phyloP scores from a whole-genome alignment of 345 rosid species.

The Hypericum perforatum region DNA sequence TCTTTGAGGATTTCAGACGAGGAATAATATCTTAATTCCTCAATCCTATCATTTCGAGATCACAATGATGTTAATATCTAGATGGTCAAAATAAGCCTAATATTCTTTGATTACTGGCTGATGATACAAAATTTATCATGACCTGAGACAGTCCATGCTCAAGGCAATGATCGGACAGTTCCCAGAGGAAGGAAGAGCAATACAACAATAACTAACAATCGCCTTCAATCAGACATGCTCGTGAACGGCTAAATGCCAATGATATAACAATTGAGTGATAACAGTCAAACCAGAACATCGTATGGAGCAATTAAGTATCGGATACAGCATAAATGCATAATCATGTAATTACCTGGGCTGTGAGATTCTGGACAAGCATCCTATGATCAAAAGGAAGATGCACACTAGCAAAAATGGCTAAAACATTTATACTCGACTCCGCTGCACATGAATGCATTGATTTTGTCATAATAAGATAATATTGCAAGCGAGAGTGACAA shows the following conservation, averaged over 20 bases:
- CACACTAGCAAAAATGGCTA: slow-evolving; percentile 69
- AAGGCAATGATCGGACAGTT: no score
- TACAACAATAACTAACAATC: no score
- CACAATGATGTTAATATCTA: no score
- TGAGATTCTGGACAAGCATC: slow-evolving; percentile 72
- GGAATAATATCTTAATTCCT: no score
- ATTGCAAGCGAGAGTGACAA: not conserved
- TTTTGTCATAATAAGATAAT: not conserved
- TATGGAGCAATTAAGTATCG: not conserved
- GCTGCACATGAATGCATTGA: slow-evolving; percentile 31
- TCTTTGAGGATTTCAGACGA: no score
- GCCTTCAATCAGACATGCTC: not conserved
- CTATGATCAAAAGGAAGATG: slow-evolving; percentile 72
- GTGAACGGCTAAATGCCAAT: not conserved
- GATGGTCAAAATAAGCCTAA: no score
- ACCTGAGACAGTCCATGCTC: no score
- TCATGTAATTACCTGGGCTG: slow-evolving; percentile 49
- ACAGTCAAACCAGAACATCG: not conserved
- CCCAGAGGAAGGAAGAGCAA: no score
- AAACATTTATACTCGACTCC: slow-evolving; percentile 42
- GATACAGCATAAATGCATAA: not conserved
- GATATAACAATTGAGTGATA: not conserved
- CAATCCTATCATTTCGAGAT: no score
- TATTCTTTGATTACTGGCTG: no score
- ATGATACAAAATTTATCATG: no score